Percentiles rank a stretch among this genome's conserved stretches.
These are phyloP conservation scores for Didymella segeticola DNA, from an alignment of 2,329 filamentous ascomycete species.

Conservation along the genomic window DNA sequence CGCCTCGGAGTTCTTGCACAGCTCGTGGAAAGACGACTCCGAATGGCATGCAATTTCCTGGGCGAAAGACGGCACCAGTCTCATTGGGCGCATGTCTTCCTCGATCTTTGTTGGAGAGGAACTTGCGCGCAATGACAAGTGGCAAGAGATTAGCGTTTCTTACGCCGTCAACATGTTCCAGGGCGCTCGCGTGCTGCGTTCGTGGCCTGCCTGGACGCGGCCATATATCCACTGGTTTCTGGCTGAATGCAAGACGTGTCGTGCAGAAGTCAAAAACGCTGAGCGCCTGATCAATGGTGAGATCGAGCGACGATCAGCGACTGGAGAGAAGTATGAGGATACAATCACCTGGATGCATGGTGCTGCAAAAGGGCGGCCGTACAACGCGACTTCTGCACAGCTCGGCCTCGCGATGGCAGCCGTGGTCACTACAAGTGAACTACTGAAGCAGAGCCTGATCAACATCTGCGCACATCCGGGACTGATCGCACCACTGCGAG, in stretches of 20 bases:
- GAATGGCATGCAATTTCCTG: neutral
- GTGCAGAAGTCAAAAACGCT: neutral
- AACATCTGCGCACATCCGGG: neutral
- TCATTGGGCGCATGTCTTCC: neutral
- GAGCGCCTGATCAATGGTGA: neutral
- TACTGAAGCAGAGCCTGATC: neutral
- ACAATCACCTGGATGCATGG: neutral
- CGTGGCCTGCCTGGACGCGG: neutral
- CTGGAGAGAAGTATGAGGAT: neutral
- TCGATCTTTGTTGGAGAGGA: neutral
- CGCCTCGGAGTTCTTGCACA: neutral
- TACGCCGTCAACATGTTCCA: conserved; percentile 1
- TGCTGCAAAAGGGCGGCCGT: neutral
- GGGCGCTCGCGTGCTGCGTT: neutral
- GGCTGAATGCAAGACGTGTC: neutral
- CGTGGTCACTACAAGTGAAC: neutral
- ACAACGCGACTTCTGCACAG: neutral
- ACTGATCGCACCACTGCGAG: neutral
- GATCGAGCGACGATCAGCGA: neutral
- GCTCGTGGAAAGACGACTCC: neutral
- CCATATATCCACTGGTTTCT: neutral
- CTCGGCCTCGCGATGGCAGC: neutral
- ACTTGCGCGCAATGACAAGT: neutral
- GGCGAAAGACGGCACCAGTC: neutral
- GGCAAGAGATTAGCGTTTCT: neutral